Conservation (phyloP, 2,329 filamentous ascomycete species). For the Alternaria dauci region DNA sequence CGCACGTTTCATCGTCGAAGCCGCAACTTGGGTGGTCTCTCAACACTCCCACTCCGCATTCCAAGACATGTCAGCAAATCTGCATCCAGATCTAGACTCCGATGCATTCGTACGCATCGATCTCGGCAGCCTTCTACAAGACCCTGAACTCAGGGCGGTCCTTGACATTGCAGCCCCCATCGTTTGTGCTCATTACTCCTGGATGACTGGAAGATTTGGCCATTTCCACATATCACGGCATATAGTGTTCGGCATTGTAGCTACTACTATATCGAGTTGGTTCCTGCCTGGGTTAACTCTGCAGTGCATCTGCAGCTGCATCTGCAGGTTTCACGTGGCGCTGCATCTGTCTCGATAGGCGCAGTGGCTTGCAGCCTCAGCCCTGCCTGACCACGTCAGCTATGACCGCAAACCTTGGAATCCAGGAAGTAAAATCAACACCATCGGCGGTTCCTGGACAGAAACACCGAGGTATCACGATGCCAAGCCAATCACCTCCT, state of each 20-base stretch:
- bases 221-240: not conserved
- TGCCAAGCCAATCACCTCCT: not conserved
- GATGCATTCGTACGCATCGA: not conserved
- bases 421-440: constrained; percentile 4
- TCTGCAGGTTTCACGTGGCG: constrained; percentile 1
- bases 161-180: not conserved
- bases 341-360: not conserved
- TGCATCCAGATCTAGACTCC: not conserved
- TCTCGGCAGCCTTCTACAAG: not conserved
- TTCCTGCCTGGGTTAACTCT: not conserved
- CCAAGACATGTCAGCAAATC: constrained; percentile 1
- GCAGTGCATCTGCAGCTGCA: not conserved
- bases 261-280: not conserved
- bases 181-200: not conserved
- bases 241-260: not conserved
- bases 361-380: constrained; percentile 1
- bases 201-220: not conserved
- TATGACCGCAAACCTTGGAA: not conserved
- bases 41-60: not conserved
- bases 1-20: not conserved
- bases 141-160: not conserved
- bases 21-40: not conserved
- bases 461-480: constrained; percentile 1
- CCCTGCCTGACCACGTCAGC: not conserved
- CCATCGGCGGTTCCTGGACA: not conserved